Conservation (phyloP, 2,329 filamentous ascomycete species). For the Aspergillus sp. region DNA sequence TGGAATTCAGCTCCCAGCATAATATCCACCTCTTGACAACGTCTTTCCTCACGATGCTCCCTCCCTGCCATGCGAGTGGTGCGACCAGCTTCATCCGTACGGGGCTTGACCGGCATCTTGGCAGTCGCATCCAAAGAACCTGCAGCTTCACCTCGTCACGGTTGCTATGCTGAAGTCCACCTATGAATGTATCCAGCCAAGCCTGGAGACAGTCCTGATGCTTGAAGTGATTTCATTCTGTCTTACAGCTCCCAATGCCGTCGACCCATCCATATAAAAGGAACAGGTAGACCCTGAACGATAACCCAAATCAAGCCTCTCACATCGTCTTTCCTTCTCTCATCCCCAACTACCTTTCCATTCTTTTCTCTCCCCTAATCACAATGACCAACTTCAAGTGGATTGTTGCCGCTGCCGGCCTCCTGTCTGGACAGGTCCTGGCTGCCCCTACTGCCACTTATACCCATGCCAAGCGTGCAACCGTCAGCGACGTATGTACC, state of each 20-base stretch:
- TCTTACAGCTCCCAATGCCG: not conserved
- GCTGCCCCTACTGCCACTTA: constrained; percentile 30
- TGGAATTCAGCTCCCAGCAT: constrained; percentile 13
- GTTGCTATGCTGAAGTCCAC: constrained; percentile 4
- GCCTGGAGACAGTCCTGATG: constrained; percentile 1
- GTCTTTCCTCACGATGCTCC: not conserved
- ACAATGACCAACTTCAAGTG: constrained; percentile 30
- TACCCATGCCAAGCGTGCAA: constrained; percentile 29
- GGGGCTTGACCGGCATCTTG: not conserved
- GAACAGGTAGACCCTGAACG: not conserved
- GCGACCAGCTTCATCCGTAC: not conserved
- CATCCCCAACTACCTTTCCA: not conserved
- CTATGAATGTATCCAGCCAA: constrained; percentile 2
- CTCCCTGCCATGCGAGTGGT: not conserved
- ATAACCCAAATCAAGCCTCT: constrained; percentile 7
- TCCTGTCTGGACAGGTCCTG: constrained; percentile 28
- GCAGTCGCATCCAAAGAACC: not conserved
- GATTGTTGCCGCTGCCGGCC: constrained; percentile 25
- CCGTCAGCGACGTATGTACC: constrained; percentile 27
- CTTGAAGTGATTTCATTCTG: not conserved
- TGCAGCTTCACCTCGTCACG: not conserved
- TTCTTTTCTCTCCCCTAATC: not conserved
- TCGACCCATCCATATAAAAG: not conserved
- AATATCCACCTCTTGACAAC: not conserved
- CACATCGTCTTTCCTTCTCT: constrained; percentile 8